Base-by-base conservation (phyloP, 352 stramenopile genomes). In the Aphanomyces invadans region DNA sequence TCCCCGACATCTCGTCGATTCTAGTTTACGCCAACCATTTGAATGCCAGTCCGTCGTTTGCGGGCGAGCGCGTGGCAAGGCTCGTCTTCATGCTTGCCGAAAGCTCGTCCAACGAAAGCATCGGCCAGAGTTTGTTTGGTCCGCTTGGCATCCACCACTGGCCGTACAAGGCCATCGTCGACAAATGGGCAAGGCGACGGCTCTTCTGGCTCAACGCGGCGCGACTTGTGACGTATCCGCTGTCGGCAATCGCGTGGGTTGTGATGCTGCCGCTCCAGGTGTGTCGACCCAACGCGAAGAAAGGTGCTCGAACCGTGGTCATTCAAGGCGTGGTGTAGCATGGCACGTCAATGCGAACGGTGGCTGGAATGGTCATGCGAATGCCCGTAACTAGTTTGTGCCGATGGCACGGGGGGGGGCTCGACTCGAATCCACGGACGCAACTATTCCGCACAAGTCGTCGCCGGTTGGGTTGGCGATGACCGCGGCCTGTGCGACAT, bases 51-150 rank as follows among this genome's bases (percentile, higher is more conserved):
- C 59, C 59, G n/a, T 39, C 59, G 4, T 66, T 44, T 23, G 19
- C 23, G 0, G 59, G 59, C 46, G 59, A 66, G 33, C 42, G 46
- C 2, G 2, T 57, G 15, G 59, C 59, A 19, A 33, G 59, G 3
- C 15, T 28, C 10, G 51, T 66, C 44, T 66, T 66, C 39, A 23
- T 57, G 44, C 15, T 57, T 21, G 21, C 28, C 28, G 59, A 66
- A 44, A 31, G 21, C 5, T 28, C 2, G 17, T 53, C 44, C 21
- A 2, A 44, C 5, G 7, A 12, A 15, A 66, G 59, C 28, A 54
- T 66, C 33, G 44, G 42, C 31, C 26, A 66, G 19, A 26, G 33
- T 33, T 28, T 66, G 17, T 66, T 66, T 57, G 59, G 59, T 29
- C 46, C 38, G 31, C 28, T 46, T 23, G 59, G 44, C 21, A 25